Conservation (phyloP, 202 grass and related monocot genomes). For the Brachypodium distachyon region DNA sequence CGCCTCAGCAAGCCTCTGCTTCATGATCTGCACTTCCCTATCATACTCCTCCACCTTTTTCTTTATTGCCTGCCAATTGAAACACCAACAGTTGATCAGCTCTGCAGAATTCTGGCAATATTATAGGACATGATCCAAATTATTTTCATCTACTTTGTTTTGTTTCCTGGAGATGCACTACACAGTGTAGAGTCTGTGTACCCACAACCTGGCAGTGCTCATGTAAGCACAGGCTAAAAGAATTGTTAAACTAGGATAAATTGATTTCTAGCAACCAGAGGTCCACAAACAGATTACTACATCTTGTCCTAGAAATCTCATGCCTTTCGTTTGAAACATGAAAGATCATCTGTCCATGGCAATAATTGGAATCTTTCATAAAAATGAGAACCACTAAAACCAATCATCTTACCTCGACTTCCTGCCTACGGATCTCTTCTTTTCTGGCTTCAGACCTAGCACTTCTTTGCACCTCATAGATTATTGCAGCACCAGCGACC, state of each 20-base stretch:
- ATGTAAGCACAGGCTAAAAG: not conserved
- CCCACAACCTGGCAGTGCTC: not conserved
- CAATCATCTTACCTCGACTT: constrained; percentile 55
- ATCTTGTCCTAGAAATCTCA: not conserved
- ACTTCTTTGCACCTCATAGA: constrained; percentile 95
- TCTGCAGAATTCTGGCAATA: not conserved
- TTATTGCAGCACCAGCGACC: constrained; percentile 75
- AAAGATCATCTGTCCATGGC: not conserved
- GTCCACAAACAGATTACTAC: not conserved
- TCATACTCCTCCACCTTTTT: constrained; percentile 49
- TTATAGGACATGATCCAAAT: not conserved
- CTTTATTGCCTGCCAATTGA: constrained; percentile 47
- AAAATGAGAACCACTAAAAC: not conserved
- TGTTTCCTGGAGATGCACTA: not conserved
- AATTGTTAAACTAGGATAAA: not conserved
- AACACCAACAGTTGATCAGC: not conserved
- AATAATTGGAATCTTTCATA: not conserved
- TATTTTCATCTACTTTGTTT: not conserved
- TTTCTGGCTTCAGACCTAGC: constrained; percentile 93
- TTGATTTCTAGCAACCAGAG: not conserved
- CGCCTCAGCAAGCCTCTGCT: constrained; percentile 48
- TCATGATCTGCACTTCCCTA: constrained; percentile 50
- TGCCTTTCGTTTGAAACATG: not conserved
- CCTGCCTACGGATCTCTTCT: constrained; percentile 59
- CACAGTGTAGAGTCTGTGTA: not conserved